These are phyloP conservation scores for Dalechampia spathulata DNA, from an alignment of 441 rosid species.

Conservation along the genomic window DNA sequence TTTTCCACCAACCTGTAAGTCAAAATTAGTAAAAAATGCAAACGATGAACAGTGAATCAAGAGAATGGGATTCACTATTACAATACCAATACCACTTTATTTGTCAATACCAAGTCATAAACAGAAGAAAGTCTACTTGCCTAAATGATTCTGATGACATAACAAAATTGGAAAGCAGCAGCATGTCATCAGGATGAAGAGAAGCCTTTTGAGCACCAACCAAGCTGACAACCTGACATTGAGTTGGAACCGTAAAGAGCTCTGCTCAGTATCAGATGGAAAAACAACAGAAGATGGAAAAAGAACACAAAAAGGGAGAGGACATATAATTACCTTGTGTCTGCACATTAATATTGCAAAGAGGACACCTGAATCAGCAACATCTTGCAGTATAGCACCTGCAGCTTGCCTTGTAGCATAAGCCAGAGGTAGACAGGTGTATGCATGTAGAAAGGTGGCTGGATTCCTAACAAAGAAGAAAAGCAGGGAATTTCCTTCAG, in stretches of 20 bases:
- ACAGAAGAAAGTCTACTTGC: conserved; percentile 31
- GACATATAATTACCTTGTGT: conserved; percentile 57
- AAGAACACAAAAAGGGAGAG: background rate
- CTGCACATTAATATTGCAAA: conserved; percentile 92
- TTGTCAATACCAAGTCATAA: background rate
- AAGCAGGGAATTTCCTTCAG: conserved; percentile 4
- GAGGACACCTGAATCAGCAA: conserved; percentile 89
- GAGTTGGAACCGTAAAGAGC: conserved; percentile 18
- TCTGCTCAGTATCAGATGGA: conserved; percentile 4
- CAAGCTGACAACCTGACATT: conserved; percentile 77
- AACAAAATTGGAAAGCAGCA: conserved; percentile 86
- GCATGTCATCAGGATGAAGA: conserved; percentile 93
- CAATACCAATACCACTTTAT: background rate
- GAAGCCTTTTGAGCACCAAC: conserved; percentile 98
- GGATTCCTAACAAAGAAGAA: conserved; percentile 51
- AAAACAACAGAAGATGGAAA: background rate
- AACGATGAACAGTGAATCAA: background rate
- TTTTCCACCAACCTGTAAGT: background rate
- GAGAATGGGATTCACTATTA: background rate
- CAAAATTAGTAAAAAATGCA: background rate
- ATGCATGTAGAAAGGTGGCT: conserved; percentile 94
- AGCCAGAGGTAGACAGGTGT: conserved; percentile 96
- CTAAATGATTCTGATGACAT: conserved; percentile 93
- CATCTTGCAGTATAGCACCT: conserved; percentile 88
- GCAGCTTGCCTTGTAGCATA: conserved; percentile 86